Percentiles rank a stretch among this genome's conserved stretches.
Conservation (phyloP, 257 asterid genomes). For the Capsicum chinense region DNA sequence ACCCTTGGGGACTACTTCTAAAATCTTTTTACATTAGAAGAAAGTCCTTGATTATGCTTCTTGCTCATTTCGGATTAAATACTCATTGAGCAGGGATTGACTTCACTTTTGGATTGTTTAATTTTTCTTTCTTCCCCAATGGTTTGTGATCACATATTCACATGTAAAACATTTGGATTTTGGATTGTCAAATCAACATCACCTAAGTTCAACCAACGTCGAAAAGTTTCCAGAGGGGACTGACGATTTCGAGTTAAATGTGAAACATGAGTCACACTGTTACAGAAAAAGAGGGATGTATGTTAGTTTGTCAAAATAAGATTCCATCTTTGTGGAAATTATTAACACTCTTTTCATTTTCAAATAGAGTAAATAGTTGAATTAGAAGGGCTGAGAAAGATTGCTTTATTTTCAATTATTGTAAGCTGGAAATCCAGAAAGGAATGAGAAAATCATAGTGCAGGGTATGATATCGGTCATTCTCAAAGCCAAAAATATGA, state of each 20-base stretch:
- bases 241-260: neutral
- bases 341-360: neutral
- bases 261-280: neutral
- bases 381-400: neutral
- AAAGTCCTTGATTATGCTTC: too few relatives aligned
- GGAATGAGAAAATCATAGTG: neutral
- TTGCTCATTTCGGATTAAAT: too few relatives aligned
- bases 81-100: too few relatives aligned
- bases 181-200: neutral
- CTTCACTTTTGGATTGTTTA: too few relatives aligned
- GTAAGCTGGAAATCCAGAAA: neutral
- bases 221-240: neutral
- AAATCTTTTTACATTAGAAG: too few relatives aligned
- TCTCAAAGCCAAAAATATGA: neutral
- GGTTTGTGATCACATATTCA: neutral
- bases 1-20: too few relatives aligned
- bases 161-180: neutral
- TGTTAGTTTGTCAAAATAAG: neutral
- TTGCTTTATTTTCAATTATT: neutral
- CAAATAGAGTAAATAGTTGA: neutral
- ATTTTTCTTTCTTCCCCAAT: neutral
- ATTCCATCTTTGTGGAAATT: slow-evolving; percentile 8
- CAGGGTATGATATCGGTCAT: neutral
- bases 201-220: neutral
- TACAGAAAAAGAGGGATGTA: neutral